Base-by-base conservation (phyloP, 2,329 filamentous ascomycete species). In the Cordyceps javanica region DNA sequence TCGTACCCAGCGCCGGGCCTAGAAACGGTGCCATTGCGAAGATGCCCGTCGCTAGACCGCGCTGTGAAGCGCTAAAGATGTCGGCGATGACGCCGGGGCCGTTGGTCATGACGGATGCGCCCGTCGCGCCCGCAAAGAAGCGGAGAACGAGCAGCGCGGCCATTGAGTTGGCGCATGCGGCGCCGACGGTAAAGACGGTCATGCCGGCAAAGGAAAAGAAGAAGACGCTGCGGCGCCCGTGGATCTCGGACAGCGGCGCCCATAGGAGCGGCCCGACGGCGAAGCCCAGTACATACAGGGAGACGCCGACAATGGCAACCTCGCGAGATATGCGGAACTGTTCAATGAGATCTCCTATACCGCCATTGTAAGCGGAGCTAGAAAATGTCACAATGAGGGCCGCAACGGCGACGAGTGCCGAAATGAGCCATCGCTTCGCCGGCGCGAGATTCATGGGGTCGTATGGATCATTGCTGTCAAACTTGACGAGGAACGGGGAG, bases 221-320 rank as follows among this genome's bases (percentile, higher is more conserved):
- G 63, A 83, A 82, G 19, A 85, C 73, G 21, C 77, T 64, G 64
- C 83, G 74, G 9, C 80, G 72, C 4, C 80, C 83, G 59, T 78
- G 82, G 16, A 86, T 67, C 65, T 87, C 84, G 45, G 77, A 77
- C 25, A 87, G 65, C 3, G 83, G 82, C 5, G 82, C 84, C 78
- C 82, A 86, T 1, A 87, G 63, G 14, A 84, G 66, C 1, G 82
- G 82, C 1, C 81, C 81, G 57, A 83, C 72, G 21, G 72, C 73
- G 56, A 83, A 83, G 4, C 81, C 81, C 3, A 83, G 62, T 6
- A 85, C 81, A 67, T 82, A 85, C 1, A 85, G 70, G 3, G 82
- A 83, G 14, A 86, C 73, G 10, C 82, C 82, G 11, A 93, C 68
- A 4, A 90, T 93, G 23, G 86, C 88, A n/a, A 93, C 79, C 41